A percentile compares a stretch with the other conserved stretches of the same genome.
Conservation (phyloP, 768 basidiomycete species). For the Phanerochaete sordida region DNA sequence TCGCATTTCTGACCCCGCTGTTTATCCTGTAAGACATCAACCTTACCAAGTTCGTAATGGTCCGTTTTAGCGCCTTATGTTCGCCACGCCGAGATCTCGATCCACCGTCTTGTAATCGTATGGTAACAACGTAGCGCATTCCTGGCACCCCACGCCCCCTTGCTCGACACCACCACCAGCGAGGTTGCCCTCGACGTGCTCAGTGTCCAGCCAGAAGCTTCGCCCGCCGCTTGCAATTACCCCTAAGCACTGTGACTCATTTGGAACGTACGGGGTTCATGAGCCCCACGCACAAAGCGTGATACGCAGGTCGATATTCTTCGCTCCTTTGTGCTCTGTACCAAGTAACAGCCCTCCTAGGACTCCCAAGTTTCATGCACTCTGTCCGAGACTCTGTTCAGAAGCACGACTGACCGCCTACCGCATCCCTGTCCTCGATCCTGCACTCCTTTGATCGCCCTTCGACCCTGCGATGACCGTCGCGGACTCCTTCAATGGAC, state of each 20-base stretch:
- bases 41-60: not conserved
- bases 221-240: not conserved
- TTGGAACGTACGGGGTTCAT: slow-evolving; percentile 12
- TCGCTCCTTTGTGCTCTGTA: slow-evolving; percentile 1
- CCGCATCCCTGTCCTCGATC: not conserved
- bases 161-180: not conserved
- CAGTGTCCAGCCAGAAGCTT: not conserved
- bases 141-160: not conserved
- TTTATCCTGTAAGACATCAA: not conserved
- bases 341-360: not conserved
- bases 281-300: slow-evolving; percentile 9
- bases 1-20: not conserved
- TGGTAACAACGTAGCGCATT: not conserved
- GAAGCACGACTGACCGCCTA: slow-evolving; percentile 4
- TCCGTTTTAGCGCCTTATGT: not conserved
- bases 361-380: slow-evolving; percentile 1
- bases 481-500: not conserved
- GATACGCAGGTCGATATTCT: slow-evolving; percentile 11
- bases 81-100: slow-evolving; percentile 3
- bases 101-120: slow-evolving; percentile 3
- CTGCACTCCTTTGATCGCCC: not conserved
- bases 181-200: not conserved
- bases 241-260: slow-evolving; percentile 13
- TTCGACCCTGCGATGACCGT: slow-evolving; percentile 2
- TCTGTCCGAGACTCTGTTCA: slow-evolving; percentile 2